phyloP scores from a whole-genome alignment of 257 asterid genomes.

The Solanum sitiens region DNA sequence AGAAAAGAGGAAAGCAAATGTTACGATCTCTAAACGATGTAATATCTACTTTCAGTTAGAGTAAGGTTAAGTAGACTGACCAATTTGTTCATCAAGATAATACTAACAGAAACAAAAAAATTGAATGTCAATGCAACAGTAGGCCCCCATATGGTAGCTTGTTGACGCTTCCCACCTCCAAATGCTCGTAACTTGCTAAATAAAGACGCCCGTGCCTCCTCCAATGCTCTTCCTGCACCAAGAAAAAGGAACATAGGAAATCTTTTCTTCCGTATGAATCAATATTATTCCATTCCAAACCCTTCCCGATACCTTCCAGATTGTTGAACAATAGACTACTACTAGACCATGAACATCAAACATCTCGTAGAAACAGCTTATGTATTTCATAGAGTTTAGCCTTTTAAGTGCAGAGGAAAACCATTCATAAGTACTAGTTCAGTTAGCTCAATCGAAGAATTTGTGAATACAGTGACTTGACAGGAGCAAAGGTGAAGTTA shows the following conservation, averaged over 20 bases:
- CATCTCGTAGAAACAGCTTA: neutral
- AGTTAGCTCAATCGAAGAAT: neutral
- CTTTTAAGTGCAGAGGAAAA: neutral
- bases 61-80: slow-evolving; percentile 25
- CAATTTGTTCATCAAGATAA: slow-evolving; percentile 92
- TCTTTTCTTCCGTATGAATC: neutral
- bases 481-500: neutral
- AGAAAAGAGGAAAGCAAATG: neutral
- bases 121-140: slow-evolving; percentile 80
- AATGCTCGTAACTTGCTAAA: slow-evolving; percentile 49
- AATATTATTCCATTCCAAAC: neutral
- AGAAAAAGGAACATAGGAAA: neutral
- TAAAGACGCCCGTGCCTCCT: slow-evolving; percentile 72
- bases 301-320: neutral
- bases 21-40: neutral
- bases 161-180: slow-evolving; percentile 66
- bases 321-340: neutral
- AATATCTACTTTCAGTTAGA: neutral
- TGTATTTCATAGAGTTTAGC: neutral
- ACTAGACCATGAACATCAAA: neutral
- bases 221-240: slow-evolving; percentile 70
- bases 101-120: slow-evolving; percentile 79
- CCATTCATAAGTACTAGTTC: neutral
- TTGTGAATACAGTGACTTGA: neutral
- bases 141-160: slow-evolving; percentile 60